Conservation (phyloP, 2,329 filamentous ascomycete genomes). For the Aspergillus alliaceus region DNA sequence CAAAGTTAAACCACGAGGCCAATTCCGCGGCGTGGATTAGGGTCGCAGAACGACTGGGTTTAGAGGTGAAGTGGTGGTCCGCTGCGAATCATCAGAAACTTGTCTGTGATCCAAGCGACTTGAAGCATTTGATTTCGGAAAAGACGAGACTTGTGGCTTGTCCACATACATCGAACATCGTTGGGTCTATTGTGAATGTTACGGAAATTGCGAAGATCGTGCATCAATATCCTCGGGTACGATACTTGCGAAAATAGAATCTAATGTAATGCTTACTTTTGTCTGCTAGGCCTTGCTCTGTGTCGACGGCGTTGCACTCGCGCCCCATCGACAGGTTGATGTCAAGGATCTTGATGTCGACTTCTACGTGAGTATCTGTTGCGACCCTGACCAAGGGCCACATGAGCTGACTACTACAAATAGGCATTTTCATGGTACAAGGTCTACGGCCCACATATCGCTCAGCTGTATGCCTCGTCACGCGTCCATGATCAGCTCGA, state of each 20-base stretch:
- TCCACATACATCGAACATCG: constrained; percentile 72
- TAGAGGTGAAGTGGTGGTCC: constrained; percentile 71
- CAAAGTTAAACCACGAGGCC: constrained; percentile 73
- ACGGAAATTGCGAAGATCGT: constrained; percentile 36
- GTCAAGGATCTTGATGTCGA: constrained; percentile 69
- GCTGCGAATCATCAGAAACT: constrained; percentile 55
- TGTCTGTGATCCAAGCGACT: constrained; percentile 57
- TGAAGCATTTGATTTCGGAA: constrained; percentile 59
- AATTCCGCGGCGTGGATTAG: constrained; percentile 74
- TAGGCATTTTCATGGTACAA: constrained; percentile 77
- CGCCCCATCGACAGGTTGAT: constrained; percentile 70
- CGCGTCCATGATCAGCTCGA: constrained; percentile 56
- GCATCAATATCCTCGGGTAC: constrained; percentile 45
- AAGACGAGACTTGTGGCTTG: constrained; percentile 70
- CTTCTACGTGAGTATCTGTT: constrained; percentile 57
- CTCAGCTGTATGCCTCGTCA: constrained; percentile 66
- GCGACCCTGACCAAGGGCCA: background rate
- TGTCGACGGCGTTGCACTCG: constrained; percentile 75
- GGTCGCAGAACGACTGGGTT: constrained; percentile 60
- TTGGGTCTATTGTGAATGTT: constrained; percentile 64
- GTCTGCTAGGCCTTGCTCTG: constrained; percentile 57
- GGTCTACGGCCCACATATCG: constrained; percentile 74
- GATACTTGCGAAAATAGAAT: background rate
- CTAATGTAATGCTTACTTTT: background rate
- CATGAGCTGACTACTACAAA: background rate